Base-by-base conservation (phyloP, 306 rosid genomes). In the Trifolium fragiferum region DNA sequence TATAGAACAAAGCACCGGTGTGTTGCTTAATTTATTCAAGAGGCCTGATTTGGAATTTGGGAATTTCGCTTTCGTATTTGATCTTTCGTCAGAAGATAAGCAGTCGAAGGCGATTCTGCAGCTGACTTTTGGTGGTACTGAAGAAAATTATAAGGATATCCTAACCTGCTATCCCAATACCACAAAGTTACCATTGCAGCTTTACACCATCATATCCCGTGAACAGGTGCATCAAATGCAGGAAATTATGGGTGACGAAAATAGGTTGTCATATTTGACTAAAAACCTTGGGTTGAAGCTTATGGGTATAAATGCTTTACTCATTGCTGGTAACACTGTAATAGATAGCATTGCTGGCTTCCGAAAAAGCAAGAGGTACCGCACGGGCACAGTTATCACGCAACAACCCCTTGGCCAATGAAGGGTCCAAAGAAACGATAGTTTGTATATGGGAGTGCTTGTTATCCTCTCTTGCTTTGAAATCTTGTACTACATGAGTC, bases 211-310 rank as follows among this genome's bases (percentile, higher is more conserved):
- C 61, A 20, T 91, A 76, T 88, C 97, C 60, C 87, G 83, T 13
- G 88, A 92, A 35, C 97, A 94, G 72, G 96, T 89, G 41, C 70
- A 18, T 63, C 83, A 80, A 55, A 76, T 94, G 50, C 86, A 82
- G 57, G 82, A 78, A 62, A 68, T 82, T 40, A 32, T 70, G 0
- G 91, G 78, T 78, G 93, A 88, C 60, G 86, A 78, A 86, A 73
- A 68, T 51, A 83, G 84, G 74, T 44, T 90, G 68, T 81, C 83
- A 20, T 83, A 76, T 82, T 46, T 84, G 83, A 82, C 43, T 5
- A 87, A 87, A 83, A 68, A 27, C 78, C 86, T 94, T 14, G 92
- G 96, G 54, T 71, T 90, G 74, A 89, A 87, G 82, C 90, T 91
- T 58, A 86, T 94, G 89, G 98, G 96, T 35, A 68, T 79, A 11